Conservation (phyloP, 305 asterid genomes). For the Fraxinus sp. region DNA sequence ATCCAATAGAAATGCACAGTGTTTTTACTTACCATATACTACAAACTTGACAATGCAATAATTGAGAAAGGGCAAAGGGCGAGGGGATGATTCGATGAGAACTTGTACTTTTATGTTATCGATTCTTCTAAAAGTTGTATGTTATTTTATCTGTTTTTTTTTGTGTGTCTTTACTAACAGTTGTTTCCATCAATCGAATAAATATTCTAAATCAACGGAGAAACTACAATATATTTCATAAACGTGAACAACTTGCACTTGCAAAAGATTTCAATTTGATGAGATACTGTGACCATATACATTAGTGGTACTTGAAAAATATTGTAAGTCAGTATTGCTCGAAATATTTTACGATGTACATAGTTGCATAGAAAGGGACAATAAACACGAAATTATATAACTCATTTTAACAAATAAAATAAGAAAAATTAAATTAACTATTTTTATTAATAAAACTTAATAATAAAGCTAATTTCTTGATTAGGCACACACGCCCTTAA, state of each 20-base stretch:
- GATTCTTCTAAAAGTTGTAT: too few species aligned
- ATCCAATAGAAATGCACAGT: not conserved
- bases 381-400: not conserved
- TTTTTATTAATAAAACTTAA: not conserved
- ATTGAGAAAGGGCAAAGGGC: not conserved
- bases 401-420: not conserved
- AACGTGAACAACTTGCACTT: not conserved
- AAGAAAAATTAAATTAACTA: not conserved
- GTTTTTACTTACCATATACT: too few species aligned
- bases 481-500: not conserved
- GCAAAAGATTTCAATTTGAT: not conserved
- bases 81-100: not conserved
- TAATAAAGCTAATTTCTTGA: not conserved
- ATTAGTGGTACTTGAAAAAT: not conserved
- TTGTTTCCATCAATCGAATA: not conserved
- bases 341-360: not conserved
- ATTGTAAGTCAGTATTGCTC: not conserved
- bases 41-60: not conserved
- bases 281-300: not conserved
- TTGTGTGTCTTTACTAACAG: not conserved
- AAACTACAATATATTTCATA: not conserved
- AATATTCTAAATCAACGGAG: not conserved
- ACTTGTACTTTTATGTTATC: not conserved
- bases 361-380: not conserved
- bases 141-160: too few species aligned